Conservation (phyloP, 2,329 filamentous ascomycete genomes). For the Teratosphaeria zuluensis region DNA sequence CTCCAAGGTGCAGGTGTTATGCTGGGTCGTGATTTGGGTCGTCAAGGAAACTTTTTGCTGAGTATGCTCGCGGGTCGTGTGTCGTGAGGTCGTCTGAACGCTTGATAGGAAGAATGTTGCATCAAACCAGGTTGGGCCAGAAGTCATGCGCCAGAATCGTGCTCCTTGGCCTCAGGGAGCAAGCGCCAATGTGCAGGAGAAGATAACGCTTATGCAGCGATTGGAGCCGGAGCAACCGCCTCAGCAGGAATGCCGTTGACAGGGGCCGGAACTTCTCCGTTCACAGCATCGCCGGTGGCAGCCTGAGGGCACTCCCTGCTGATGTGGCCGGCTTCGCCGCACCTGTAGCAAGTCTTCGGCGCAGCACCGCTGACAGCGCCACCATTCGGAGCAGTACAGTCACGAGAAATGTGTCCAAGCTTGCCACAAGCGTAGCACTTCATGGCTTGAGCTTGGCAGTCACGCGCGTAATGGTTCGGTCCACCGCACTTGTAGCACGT, state of each 20-base stretch:
- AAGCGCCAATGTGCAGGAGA: not conserved
- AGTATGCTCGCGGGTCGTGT: conserved; percentile 10
- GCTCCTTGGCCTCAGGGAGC: conserved; percentile 8
- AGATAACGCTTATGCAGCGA: conserved; percentile 31
- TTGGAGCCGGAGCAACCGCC: conserved; percentile 34
- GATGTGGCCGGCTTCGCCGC: conserved; percentile 90
- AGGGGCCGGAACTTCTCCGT: conserved; percentile 1
- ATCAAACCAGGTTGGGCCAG: conserved; percentile 8
- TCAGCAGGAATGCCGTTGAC: conserved; percentile 29
- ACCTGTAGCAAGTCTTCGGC: conserved; percentile 98
- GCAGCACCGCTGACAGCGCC: conserved; percentile 80
- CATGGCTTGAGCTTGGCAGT: conserved; percentile 97
- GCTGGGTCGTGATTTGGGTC: conserved; percentile 16
- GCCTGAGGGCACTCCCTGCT: conserved; percentile 84
- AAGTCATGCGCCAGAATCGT: conserved; percentile 5
- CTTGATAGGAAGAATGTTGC: conserved; percentile 11
- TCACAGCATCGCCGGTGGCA: conserved; percentile 18
- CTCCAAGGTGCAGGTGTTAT: conserved; percentile 10
- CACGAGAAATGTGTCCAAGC: conserved; percentile 83
- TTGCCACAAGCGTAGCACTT: conserved; percentile 98
- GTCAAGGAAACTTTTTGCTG: conserved; percentile 19
- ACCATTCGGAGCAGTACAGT: conserved; percentile 94
- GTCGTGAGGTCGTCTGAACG: conserved; percentile 21
- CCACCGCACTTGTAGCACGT: conserved; percentile 65
- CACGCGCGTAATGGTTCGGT: conserved; percentile 95